Conservation (phyloP, 2,329 filamentous ascomycete genomes). For the Volutella citrinella region DNA sequence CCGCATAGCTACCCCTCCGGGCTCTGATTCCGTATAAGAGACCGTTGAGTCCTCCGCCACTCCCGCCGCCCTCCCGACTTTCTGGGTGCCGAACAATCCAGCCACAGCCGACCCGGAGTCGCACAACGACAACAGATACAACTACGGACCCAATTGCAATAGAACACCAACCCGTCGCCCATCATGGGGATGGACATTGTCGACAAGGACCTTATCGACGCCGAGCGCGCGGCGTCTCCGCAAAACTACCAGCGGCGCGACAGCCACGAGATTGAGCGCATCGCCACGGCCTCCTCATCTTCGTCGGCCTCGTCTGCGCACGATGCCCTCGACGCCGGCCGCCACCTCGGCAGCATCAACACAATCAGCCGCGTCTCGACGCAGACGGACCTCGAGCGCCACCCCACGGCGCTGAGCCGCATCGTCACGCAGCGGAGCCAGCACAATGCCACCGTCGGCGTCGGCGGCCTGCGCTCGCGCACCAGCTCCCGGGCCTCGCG, state of each 20-base stretch:
- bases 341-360: conserved; percentile 29
- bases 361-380: conserved; percentile 62
- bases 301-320: conserved; percentile 41
- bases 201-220: conserved; percentile 51
- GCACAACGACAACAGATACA: too few relatives aligned
- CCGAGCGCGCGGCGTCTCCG: conserved; percentile 54
- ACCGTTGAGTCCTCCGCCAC: too few relatives aligned
- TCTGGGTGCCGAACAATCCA: too few relatives aligned
- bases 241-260: conserved; percentile 35
- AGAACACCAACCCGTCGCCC: too few relatives aligned
- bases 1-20: too few relatives aligned
- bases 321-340: conserved; percentile 10
- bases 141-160: too few relatives aligned
- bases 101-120: too few relatives aligned
- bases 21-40: too few relatives aligned
- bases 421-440: conserved; percentile 71
- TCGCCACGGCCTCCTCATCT: conserved; percentile 49
- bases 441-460: conserved; percentile 71
- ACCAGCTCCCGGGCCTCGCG: conserved; percentile 45
- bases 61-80: too few relatives aligned
- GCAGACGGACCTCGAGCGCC: conserved; percentile 64
- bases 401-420: conserved; percentile 66
- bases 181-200: conserved; percentile 47
- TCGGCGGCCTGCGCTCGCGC: conserved; percentile 34
- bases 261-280: conserved; percentile 58